phyloP scores from a whole-genome alignment of 2,329 filamentous ascomycete species.

The Chrysoporthe cubensis region DNA sequence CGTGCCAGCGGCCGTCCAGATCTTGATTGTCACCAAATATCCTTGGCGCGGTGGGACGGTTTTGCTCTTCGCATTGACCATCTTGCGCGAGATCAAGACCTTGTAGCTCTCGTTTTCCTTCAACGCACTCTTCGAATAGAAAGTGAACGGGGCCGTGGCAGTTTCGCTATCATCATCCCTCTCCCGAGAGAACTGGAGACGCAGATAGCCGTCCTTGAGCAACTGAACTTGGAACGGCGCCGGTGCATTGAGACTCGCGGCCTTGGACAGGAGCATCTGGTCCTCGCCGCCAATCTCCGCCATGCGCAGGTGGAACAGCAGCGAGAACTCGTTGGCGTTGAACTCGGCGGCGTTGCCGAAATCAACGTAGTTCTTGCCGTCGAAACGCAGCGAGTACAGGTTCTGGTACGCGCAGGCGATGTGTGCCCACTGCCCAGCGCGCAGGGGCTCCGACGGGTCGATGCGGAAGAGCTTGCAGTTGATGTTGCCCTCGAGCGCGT shows the following conservation, averaged over 20 bases:
- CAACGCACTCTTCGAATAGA: neutral
- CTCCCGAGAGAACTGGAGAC: neutral
- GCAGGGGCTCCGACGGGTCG: neutral
- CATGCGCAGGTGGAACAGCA: neutral
- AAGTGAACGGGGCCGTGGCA: neutral
- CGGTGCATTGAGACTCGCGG: neutral
- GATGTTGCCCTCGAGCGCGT: constrained; percentile 1
- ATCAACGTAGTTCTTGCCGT: neutral
- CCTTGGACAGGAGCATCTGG: neutral
- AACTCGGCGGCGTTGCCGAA: neutral
- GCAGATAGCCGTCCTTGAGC: neutral
- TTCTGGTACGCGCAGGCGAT: neutral
- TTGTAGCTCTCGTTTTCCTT: neutral
- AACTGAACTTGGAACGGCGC: neutral
- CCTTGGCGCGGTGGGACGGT: neutral
- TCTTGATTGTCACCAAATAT: neutral
- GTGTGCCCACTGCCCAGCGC: neutral
- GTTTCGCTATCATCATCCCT: neutral
- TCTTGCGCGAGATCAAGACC: neutral
- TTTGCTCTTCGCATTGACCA: neutral
- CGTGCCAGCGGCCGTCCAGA: neutral
- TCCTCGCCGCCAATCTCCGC: neutral
- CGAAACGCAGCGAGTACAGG: neutral
- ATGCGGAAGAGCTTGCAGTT: constrained; percentile 1
- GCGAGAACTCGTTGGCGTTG: neutral